These are phyloP conservation scores for Exophiala xenobiotica DNA, from an alignment of 2,329 filamentous ascomycete species.

Conservation along the genomic window DNA sequence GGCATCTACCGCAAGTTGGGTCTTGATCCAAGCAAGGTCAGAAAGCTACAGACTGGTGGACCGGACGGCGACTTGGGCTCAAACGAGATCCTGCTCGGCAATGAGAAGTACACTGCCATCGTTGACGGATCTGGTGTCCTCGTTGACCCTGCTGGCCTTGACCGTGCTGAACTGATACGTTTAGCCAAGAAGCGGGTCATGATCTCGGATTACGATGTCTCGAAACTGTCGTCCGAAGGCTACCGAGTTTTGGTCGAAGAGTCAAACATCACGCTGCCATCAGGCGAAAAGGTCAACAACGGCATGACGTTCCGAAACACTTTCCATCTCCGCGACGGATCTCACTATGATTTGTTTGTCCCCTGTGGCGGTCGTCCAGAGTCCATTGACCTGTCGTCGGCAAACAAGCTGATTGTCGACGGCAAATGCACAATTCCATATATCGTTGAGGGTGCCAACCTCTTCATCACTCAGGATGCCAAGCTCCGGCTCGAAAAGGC, in stretches of 20 bases:
- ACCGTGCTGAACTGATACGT: constrained; percentile 77
- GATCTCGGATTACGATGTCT: constrained; percentile 81
- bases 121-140: constrained; percentile 97
- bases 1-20: constrained; percentile 96
- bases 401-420: constrained; percentile 82
- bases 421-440: constrained; percentile 87
- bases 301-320: constrained; percentile 96
- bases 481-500: constrained; percentile 92
- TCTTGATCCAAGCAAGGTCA: constrained; percentile 78
- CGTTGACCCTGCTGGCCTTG: constrained; percentile 84
- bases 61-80: constrained; percentile 95
- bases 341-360: constrained; percentile 83
- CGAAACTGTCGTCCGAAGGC: constrained; percentile 81
- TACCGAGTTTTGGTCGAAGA: constrained; percentile 94
- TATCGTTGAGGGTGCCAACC: constrained; percentile 95
- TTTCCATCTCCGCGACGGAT: constrained; percentile 80
- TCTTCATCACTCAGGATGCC: constrained; percentile 98
- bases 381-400: constrained; percentile 88
- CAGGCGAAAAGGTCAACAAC: constrained; percentile 81
- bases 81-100: constrained; percentile 93
- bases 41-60: constrained; percentile 96
- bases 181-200: constrained; percentile 84
- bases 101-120: constrained; percentile 92
- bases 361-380: constrained; percentile 95
- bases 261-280: constrained; percentile 80